Evolutionary conservation across 140 eudicot species (phyloP), one percentile per base, ranked within the genome.

Genomic region (Cichorium intybus): DNA sequence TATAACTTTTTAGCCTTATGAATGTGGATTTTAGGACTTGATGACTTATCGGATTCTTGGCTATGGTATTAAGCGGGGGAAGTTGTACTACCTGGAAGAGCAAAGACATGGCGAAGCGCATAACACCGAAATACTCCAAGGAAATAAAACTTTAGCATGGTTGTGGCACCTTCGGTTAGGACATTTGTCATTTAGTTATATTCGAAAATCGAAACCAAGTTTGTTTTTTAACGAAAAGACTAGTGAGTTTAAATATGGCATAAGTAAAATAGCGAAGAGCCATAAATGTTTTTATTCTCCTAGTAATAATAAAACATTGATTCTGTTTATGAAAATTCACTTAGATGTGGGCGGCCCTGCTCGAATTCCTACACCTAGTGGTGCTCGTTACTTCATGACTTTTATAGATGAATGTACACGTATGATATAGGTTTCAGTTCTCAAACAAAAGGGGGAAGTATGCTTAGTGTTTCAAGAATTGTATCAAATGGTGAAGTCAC

Each of bases 331-430:
- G 37, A 31, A 4, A 3, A 31, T 31, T 31, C 37, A 31, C 37
- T 31, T 7, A 7, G 37, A 31, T 31, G 45, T 39, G 4, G 27
- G 35, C 5, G 37, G 37, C n/a, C n/a, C n/a, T n/a, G n/a, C n/a
- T n/a, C 37, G 37, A 31, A 7, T 31, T 31, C 37, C 37, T 31
- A 31, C 37, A 31, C n/a, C n/a, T n/a, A n/a, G n/a, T n/a, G n/a
- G n/a, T n/a, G n/a, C n/a, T n/a, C n/a, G n/a, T n/a, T n/a, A 4
- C 24, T 61, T 61, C 37, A n/a, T 39, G 20, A 61, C 68, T 5
- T 61, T 61, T 61, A 61, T 61, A 1, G 68, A 61, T 37, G 52
- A 61, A 61, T 46, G 52, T 46, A 46, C 52, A 17, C 52, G 52
- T 3, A 46, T 46, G 52, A 46, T 46, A 17, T 46, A 15, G 52